phyloP scores from a whole-genome alignment of 1,139 yeast genomes.

The Protomyces inundatus region DNA sequence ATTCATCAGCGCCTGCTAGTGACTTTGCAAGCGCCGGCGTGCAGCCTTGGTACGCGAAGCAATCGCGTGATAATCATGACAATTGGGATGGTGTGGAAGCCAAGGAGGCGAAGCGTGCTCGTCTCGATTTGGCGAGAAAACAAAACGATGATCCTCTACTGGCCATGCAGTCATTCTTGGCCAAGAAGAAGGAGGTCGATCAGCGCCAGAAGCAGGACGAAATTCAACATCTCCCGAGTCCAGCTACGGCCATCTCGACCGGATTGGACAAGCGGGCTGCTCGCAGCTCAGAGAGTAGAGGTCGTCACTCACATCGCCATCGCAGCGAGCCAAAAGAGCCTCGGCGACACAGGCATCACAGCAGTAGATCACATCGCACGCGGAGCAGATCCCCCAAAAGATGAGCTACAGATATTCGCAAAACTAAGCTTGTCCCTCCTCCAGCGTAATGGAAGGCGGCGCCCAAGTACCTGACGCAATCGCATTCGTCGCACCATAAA shows the following conservation, averaged over 20 bases:
- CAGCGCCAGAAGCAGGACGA: background rate
- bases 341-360: too few relatives aligned
- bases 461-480: background rate
- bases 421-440: background rate
- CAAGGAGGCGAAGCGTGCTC: background rate
- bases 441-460: background rate
- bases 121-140: background rate
- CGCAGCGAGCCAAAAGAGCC: too few relatives aligned
- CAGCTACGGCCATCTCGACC: too few relatives aligned
- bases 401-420: background rate
- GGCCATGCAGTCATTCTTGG: background rate
- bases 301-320: too few relatives aligned
- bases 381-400: background rate
- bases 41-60: background rate
- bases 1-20: too few relatives aligned
- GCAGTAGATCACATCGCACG: background rate
- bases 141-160: background rate
- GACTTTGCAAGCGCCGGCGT: too few relatives aligned
- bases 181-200: background rate
- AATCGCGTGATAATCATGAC: background rate
- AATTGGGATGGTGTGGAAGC: background rate
- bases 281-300: too few relatives aligned
- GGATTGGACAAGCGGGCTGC: too few relatives aligned
- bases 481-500: background rate
- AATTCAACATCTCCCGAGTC: too few relatives aligned